Evolutionary conservation across 2,329 filamentous ascomycete species (phyloP).

Genomic region (Colletotrichum theobromicola): DNA sequence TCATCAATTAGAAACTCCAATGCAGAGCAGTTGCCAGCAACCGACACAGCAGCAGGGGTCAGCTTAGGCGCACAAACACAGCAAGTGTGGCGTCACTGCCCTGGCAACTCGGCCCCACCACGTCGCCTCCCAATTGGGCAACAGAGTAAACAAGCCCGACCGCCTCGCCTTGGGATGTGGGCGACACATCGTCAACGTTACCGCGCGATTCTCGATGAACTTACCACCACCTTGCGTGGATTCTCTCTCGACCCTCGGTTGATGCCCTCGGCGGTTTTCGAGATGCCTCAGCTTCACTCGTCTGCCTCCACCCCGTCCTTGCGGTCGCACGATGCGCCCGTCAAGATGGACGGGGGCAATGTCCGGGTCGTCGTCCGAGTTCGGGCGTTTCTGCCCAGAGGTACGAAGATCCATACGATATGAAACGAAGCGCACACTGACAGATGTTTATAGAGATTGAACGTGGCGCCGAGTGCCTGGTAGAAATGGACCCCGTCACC

Average conservation of each 20-base stretch:
- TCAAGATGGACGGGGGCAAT: slow-evolving; percentile 71
- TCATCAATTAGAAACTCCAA: not conserved
- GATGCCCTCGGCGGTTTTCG: slow-evolving; percentile 47
- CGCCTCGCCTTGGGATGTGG: slow-evolving; percentile 22
- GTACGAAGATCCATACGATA: slow-evolving; percentile 49
- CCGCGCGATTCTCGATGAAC: slow-evolving; percentile 42
- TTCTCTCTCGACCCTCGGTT: slow-evolving; percentile 49
- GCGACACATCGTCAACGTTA: slow-evolving; percentile 38
- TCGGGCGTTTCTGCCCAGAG: slow-evolving; percentile 78
- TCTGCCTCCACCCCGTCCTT: slow-evolving; percentile 81
- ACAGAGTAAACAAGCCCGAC: slow-evolving; percentile 24
- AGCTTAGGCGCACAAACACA: not conserved
- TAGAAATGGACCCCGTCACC: slow-evolving; percentile 87
- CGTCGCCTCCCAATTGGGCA: slow-evolving; percentile 19
- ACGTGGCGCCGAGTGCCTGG: slow-evolving; percentile 80
- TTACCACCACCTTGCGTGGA: slow-evolving; percentile 43
- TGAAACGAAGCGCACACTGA: not conserved
- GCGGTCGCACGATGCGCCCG: slow-evolving; percentile 72
- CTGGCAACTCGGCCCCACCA: slow-evolving; percentile 24
- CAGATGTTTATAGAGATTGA: slow-evolving; percentile 70
- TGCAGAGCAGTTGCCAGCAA: not conserved
- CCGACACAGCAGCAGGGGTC: not conserved
- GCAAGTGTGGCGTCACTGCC: slow-evolving; percentile 20
- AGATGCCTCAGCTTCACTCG: slow-evolving; percentile 54
- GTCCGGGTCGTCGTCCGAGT: slow-evolving; percentile 84